phyloP scores from a whole-genome alignment of 371 early-diverging fungal species.

The Racocetra persica region DNA sequence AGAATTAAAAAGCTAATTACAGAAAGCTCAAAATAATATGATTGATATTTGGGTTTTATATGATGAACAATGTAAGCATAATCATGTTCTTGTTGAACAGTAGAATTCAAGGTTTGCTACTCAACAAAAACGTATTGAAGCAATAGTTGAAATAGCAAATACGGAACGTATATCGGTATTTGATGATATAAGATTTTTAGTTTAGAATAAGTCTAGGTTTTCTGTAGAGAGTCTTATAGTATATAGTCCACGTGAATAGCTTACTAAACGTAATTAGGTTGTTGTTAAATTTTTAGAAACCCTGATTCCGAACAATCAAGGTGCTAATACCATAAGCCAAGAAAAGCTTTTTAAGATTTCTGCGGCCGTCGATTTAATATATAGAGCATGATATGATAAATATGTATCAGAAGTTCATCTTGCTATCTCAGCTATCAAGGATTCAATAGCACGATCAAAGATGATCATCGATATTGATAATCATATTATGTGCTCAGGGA shows the following conservation, averaged over 20 bases:
- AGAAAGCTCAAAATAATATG: slow-evolving; percentile 11
- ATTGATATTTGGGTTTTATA: neutral
- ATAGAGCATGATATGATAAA: slow-evolving; percentile 6
- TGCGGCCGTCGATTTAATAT: slow-evolving; percentile 14
- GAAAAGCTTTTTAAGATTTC: slow-evolving; percentile 23
- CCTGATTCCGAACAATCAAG: slow-evolving; percentile 11
- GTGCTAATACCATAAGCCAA: neutral
- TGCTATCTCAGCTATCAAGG: slow-evolving; percentile 32
- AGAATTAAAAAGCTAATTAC: neutral
- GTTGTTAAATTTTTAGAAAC: slow-evolving; percentile 28
- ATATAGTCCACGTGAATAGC: slow-evolving; percentile 12
- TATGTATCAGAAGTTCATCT: slow-evolving; percentile 38
- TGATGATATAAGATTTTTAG: slow-evolving; percentile 19
- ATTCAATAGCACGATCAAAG: slow-evolving; percentile 18
- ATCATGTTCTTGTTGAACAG: slow-evolving; percentile 10
- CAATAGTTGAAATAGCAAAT: slow-evolving; percentile 13
- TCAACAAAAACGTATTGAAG: slow-evolving; percentile 23
- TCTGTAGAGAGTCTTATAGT: slow-evolving; percentile 25
- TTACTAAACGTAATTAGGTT: slow-evolving; percentile 18
- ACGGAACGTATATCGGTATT: slow-evolving; percentile 1
- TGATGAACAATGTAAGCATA: neutral
- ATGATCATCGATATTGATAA: slow-evolving; percentile 33
- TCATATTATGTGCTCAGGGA: slow-evolving; percentile 17
- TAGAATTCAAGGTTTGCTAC: slow-evolving; percentile 14
- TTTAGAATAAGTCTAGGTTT: slow-evolving; percentile 5